phyloP scores from a whole-genome alignment of 169 alveolate species.

The Ichthyophthirius multifiliis region DNA sequence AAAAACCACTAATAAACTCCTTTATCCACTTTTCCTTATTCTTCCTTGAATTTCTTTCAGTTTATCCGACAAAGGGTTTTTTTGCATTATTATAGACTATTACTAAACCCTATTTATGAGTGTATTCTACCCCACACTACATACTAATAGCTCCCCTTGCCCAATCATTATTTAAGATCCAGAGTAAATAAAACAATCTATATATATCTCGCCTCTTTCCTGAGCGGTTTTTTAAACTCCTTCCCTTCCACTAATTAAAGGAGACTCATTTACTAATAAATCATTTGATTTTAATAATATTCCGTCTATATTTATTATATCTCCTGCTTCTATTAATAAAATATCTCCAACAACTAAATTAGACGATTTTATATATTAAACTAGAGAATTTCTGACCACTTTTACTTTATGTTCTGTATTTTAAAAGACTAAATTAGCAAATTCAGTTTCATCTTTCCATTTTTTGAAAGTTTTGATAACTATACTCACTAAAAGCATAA shows the following conservation, averaged over 20 bases:
- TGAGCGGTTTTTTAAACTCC: conserved; percentile 62
- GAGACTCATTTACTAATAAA: conserved; percentile 80
- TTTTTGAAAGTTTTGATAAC: neutral
- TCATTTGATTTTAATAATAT: conserved; percentile 78
- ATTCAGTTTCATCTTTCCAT: neutral
- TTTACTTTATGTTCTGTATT: neutral
- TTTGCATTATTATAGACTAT: neutral
- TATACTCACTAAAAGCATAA: neutral
- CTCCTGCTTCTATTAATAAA: conserved; percentile 83
- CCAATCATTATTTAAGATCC: conserved; percentile 10
- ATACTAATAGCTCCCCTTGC: neutral
- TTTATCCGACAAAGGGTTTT: neutral
- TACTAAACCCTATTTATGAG: neutral
- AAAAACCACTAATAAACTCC: too few species aligned
- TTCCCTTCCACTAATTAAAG: conserved; percentile 89
- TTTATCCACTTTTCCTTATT: neutral
- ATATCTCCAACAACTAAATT: conserved; percentile 71
- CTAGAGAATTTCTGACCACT: neutral
- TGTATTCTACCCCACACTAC: neutral
- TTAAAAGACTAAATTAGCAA: neutral
- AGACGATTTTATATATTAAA: conserved; percentile 1
- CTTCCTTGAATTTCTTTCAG: neutral
- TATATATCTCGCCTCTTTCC: neutral
- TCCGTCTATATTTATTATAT: conserved; percentile 80
- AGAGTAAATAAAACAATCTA: neutral